Base-by-base conservation (phyloP, 768 basidiomycete species). In the Tylopilus plumbeoviolaceoides region DNA sequence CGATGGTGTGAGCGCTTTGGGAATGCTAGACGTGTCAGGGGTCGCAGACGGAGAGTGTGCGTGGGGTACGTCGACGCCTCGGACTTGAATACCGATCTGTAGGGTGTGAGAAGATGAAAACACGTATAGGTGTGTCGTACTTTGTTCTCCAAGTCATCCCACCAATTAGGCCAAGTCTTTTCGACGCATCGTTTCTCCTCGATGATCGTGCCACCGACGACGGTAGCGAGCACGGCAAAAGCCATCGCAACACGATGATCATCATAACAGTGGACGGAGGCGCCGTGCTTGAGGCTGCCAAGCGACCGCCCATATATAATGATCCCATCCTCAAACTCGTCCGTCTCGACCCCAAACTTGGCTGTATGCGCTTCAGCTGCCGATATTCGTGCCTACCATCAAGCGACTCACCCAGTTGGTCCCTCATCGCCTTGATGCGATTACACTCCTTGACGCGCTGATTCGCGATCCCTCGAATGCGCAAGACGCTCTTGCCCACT, bases 161-260 rank as follows among this genome's bases (percentile, higher is more conserved):
- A 99, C 92, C 95, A 99, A 66, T 94, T 95, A 0, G 97, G 97
- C 95, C 95, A 99, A 0, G 95, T 99, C 80, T 99, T 99, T 72
- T 95, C 95, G 30, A 99, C 97, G 64, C 97, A 98, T 49, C 95
- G 78, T 72, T 95, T 95, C 74, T 98, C 95, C 65, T 98, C 94
- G 27, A 99, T 77, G 58, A 91, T 73, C 3, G 90, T 89, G 17
- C 79, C 82, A 31, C 78, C 71, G 38, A 92, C 72, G 4, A 91
- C 79, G 5, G 86, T 78, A 18, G 86, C 84, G 38, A 98, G 75
- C 30, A 98, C 93, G 56, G 89, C 85, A 75, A 98, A 98, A 0
- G 95, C 92, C 97, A 99, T 98, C 9, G 94, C 95, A 8, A 99
- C 95, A 41, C 97, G 89, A 66, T 99, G 97, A 57, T 98, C 97